phyloP scores from a whole-genome alignment of 495 filamentous ascomycete species.

The Pyrenopolyporus hunteri region DNA sequence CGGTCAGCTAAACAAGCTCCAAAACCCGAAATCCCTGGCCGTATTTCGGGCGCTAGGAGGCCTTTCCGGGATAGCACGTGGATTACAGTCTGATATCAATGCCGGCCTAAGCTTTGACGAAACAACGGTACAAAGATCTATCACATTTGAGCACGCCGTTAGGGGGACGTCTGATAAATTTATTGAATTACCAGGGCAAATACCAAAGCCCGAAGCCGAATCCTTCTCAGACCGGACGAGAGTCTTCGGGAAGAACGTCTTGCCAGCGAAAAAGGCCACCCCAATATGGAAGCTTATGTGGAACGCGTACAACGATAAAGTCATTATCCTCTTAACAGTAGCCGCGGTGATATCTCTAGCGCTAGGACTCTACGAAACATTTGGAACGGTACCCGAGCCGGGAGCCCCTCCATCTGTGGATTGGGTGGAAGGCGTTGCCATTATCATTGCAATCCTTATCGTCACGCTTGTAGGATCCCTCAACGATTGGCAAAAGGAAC shows the following conservation, averaged over 20 bases:
- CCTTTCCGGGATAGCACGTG: constrained; percentile 74
- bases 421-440: constrained; percentile 79
- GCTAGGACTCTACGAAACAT: constrained; percentile 69
- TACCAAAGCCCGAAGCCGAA: constrained; percentile 18
- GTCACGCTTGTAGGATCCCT: constrained; percentile 70
- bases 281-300: constrained; percentile 74
- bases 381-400: constrained; percentile 47
- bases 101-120: constrained; percentile 81
- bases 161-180: constrained; percentile 30
- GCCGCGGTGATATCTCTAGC: constrained; percentile 85
- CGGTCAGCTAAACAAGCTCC: constrained; percentile 77
- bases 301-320: constrained; percentile 85
- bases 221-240: constrained; percentile 63
- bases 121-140: constrained; percentile 60
- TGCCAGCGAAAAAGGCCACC: constrained; percentile 76
- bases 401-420: constrained; percentile 64
- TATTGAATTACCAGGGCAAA: constrained; percentile 11
- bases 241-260: constrained; percentile 70
- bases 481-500: constrained; percentile 77
- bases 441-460: constrained; percentile 72
- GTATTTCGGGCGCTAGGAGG: constrained; percentile 84
- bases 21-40: constrained; percentile 79
- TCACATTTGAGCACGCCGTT: constrained; percentile 73
- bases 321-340: constrained; percentile 76
- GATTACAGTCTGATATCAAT: constrained; percentile 70